Base-by-base conservation (phyloP, 2,329 filamentous ascomycete genomes). In the Grosmannia clavigera region DNA sequence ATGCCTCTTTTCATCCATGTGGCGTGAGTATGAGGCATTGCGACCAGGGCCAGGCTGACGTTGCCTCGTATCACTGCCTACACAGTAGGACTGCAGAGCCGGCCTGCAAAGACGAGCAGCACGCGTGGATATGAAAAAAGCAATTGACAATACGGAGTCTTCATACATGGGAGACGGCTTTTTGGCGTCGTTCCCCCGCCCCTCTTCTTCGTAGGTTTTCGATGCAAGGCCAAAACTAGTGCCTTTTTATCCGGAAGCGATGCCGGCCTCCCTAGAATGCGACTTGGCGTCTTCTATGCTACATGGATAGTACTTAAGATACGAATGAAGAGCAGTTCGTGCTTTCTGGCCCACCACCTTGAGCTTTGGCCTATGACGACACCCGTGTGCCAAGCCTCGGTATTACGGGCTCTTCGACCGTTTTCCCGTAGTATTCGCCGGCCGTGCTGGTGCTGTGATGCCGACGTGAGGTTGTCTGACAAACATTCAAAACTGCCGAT, bases 201-300 rank as follows among this genome's bases (percentile, higher is more conserved):
- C n/a, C 11, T 51, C 48, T 27, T 14, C 16, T 5, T 43, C 40
- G 11, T 43, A 43, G 14, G 16, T 6, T 14, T 14, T 16, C 16
- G 40, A 43, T 43, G 40, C 40, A 43, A 3, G 40, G n/a, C 43
- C 19, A 9, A 19, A n/a, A 46, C 43, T 55, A 38, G 53, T 55
- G 53, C 33, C 40, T 25, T 40, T 55, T 55, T 53, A 33, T 38
- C 53, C 53, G 53, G 53, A 40, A 55, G 53, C 16, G 53, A 14
- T 22, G 53, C 53, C 53, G 53, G 53, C 33, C 40, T 55, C 53
- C 53, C 53, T 33, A 55, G 53, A 55, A 55, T 55, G 53, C 53
- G 33, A 55, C 53, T n/a, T 38, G 53, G 53, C 19, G 19, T 19
- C 51, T 19, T 14, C 16, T 54, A 33, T 22, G 12, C 48, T 33